Base-by-base conservation (phyloP, 2,329 filamentous ascomycete species). In the Dothideomycetes sp. region DNA sequence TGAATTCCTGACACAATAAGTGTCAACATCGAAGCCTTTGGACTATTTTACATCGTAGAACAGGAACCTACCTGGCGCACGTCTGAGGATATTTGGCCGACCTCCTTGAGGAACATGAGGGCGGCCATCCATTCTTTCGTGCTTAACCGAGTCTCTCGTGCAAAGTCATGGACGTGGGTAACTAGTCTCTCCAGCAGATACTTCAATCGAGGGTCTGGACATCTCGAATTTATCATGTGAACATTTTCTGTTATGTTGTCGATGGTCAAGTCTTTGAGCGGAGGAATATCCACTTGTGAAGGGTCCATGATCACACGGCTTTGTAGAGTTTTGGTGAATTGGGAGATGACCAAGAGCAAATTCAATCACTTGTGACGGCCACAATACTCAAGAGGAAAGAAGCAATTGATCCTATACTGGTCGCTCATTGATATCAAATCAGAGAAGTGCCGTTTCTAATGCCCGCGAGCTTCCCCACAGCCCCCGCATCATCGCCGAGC, bases 171-270 rank as follows among this genome's bases (percentile, higher is more conserved):
- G 2, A 89, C 65, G 60, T 91, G 84, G 10, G 75, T 74, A 35
- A 88, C 81, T 11, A 88, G 70, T 14, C 81, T 70, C 50, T 82
- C 75, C 55, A 89, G 72, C 34, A 91, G 58, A 56, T 84, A 88
- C 46, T 75, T 80, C 45, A 84, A 63, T 15, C 84, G 73, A 16
- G 70, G 64, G 52, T 86, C 69, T 8, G 66, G 56, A 51, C 75
- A 75, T 64, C 79, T 74, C 8, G 80, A 81, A 63, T 89, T 89
- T 60, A 87, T 85, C 34, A 70, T 67, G 53, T 81, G 70, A 22
- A 81, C 78, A 53, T 87, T 86, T 37, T 81, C 74, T 40, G 83
- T 87, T 59, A 87, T 87, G 60, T 87, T 87, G 54, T 85, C 80
- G 48, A 81, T 80, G 2, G 79, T 86, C 27, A 87, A 68, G 60